Conservation (phyloP, 768 basidiomycete species). For the Russula vinacea region DNA sequence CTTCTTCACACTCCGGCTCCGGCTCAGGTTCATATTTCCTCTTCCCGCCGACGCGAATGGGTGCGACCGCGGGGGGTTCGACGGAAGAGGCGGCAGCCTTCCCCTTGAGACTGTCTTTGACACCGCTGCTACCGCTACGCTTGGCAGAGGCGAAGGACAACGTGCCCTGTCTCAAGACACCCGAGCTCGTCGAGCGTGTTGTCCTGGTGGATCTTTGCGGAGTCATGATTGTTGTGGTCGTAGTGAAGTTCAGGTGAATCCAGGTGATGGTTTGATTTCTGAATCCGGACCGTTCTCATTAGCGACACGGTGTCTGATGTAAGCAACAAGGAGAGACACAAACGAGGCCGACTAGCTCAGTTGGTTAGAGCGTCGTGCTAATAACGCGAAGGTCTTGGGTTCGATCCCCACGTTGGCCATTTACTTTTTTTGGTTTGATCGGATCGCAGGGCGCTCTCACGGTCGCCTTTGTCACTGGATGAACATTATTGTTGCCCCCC, state of each 20-base stretch:
- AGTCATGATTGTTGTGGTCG: constrained; percentile 16
- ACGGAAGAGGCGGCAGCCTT: neutral
- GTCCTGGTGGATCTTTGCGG: constrained; percentile 22
- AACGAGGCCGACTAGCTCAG: constrained; percentile 81
- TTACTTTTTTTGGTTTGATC: neutral
- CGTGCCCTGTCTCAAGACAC: constrained; percentile 25
- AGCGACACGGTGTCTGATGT: neutral
- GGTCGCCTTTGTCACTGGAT: neutral
- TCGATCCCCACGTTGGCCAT: constrained; percentile 36
- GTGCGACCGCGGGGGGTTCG: constrained; percentile 3
- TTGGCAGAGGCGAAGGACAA: constrained; percentile 27
- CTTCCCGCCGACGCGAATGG: constrained; percentile 25
- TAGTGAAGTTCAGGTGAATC: neutral
- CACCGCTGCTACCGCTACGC: constrained; percentile 26
- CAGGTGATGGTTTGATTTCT: constrained; percentile 1
- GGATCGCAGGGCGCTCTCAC: neutral
- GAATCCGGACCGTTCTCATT: neutral
- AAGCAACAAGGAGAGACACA: neutral
- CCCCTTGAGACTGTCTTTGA: constrained; percentile 24
- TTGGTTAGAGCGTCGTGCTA: constrained; percentile 92
- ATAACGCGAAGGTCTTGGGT: constrained; percentile 43
- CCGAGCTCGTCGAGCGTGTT: constrained; percentile 9
- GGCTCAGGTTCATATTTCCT: constrained; percentile 21
- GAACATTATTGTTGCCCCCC: neutral
- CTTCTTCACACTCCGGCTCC: constrained; percentile 10